phyloP scores from a whole-genome alignment of 2,329 filamentous ascomycete species.

The Sarocladium oryzae region DNA sequence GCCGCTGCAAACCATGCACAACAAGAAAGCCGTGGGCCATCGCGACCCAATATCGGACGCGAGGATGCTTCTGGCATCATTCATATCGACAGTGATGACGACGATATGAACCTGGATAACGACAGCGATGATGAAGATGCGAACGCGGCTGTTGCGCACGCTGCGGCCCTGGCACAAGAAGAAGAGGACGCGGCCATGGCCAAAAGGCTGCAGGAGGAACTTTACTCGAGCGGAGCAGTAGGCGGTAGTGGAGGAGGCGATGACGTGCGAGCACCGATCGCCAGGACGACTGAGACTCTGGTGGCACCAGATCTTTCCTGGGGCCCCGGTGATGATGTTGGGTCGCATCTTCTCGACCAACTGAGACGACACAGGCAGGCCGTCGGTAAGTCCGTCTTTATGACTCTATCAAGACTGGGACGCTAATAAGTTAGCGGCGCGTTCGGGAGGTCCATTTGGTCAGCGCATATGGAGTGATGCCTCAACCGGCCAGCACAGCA shows the following conservation, averaged over 20 bases:
- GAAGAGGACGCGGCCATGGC: conserved; percentile 95
- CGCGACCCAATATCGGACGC: conserved; percentile 20
- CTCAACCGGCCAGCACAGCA: conserved; percentile 14
- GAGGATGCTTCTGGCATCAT: conserved; percentile 43
- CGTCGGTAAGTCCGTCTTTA: conserved; percentile 23
- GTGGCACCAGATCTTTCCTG: conserved; percentile 58
- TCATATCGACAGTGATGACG: conserved; percentile 66
- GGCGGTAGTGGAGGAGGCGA: conserved; percentile 37
- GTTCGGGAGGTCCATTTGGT: conserved; percentile 28
- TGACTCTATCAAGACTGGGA: too few species aligned
- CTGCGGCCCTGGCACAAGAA: conserved; percentile 46
- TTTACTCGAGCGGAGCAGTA: conserved; percentile 56
- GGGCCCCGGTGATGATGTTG: conserved; percentile 43
- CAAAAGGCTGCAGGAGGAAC: conserved; percentile 81
- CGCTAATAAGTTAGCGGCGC: too few species aligned
- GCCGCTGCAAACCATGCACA: conserved; percentile 20
- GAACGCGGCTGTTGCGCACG: conserved; percentile 34
- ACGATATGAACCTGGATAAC: conserved; percentile 31
- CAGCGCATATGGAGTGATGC: conserved; percentile 32
- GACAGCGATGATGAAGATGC: conserved; percentile 31
- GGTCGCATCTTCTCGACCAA: conserved; percentile 59
- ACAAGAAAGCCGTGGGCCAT: conserved; percentile 7
- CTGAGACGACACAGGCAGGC: conserved; percentile 42
- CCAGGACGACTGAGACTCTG: conserved; percentile 83
- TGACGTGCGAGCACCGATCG: conserved; percentile 82